Evolutionary conservation across 306 rosid genomes (phyloP).

Genomic region (Gastrolobium villosum): DNA sequence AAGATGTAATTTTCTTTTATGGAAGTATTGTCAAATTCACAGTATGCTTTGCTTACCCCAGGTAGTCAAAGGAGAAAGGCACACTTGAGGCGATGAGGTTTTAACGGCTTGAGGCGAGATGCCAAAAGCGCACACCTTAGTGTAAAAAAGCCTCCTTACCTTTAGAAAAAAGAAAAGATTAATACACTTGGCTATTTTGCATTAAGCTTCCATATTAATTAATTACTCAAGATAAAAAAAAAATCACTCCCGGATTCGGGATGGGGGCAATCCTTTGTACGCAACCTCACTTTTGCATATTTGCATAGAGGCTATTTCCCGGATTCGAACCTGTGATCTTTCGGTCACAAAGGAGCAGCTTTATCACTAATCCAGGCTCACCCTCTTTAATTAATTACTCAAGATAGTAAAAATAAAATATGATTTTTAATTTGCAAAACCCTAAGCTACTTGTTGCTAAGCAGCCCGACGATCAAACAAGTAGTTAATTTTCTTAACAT

Average conservation of each 20-base stretch:
- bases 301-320: too few relatives aligned
- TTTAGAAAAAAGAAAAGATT: constrained; percentile 15
- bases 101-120: constrained; percentile 7
- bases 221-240: constrained; percentile 6
- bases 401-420: constrained; percentile 13
- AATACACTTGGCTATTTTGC: neutral
- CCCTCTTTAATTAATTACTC: neutral
- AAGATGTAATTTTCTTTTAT: constrained; percentile 61
- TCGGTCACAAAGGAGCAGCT: too few relatives aligned
- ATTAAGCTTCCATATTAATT: neutral
- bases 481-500: neutral
- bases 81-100: constrained; percentile 16
- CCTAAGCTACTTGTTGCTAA: constrained; percentile 13
- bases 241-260: too few relatives aligned
- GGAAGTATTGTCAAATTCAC: neutral
- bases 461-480: constrained; percentile 5
- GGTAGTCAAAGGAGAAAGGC: neutral
- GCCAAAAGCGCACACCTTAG: constrained; percentile 7
- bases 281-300: too few relatives aligned
- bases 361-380: too few relatives aligned
- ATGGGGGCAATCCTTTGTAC: too few relatives aligned
- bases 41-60: constrained; percentile 1
- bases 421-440: constrained; percentile 27
- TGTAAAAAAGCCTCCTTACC: neutral
- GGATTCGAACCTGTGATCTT: too few relatives aligned